Base-by-base conservation (phyloP, 1,139 yeast genomes). In the Candida glucosophila region DNA sequence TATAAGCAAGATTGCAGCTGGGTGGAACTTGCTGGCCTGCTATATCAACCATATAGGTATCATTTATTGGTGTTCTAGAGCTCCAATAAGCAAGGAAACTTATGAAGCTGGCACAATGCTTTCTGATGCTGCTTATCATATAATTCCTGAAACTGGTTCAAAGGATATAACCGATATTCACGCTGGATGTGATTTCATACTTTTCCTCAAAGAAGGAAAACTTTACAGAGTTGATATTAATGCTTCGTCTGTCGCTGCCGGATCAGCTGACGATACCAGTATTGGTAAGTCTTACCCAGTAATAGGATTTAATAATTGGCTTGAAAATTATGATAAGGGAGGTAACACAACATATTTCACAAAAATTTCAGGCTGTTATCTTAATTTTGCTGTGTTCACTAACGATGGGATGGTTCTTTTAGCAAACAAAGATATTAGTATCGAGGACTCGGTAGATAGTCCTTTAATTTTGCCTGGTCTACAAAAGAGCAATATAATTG, bases 1-100 rank as follows among this genome's bases (percentile, higher is more conserved):
- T 6, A 21, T 30, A 12, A 25, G 23, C n/a, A 73, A 68, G 39
- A 64, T 77, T 7, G 59, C 63, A 12, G 78, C 85, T 15, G 93
- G 92, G 0, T 81, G 92, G 92, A 65, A 70, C 30, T 52, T 67
- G 12, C 69, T 73, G 26, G 71, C 73, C 17, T 72, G 73, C 16
- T 59, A 63, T 26, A 52, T 75, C 2, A 56, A 56, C 14, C 57
- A 55, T 5, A 51, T 68, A 20, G 88, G 88, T 0, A 47, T 81
- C 20, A 60, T 74, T 0, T 63, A 73, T 10, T 80, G 90, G 90
- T 64, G 55, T 24, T 41, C 56, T 3, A 55, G 83, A 29, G 52
- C 47, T 1, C 40, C 62, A 0, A 25, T 67, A 5, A 35, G 49
- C 2, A 33, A 43, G 18, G 49, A 41, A 12, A 38, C 40, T 14